Conservation (phyloP, 352 stramenopile genomes). For the Phytophthora boehmeriae region DNA sequence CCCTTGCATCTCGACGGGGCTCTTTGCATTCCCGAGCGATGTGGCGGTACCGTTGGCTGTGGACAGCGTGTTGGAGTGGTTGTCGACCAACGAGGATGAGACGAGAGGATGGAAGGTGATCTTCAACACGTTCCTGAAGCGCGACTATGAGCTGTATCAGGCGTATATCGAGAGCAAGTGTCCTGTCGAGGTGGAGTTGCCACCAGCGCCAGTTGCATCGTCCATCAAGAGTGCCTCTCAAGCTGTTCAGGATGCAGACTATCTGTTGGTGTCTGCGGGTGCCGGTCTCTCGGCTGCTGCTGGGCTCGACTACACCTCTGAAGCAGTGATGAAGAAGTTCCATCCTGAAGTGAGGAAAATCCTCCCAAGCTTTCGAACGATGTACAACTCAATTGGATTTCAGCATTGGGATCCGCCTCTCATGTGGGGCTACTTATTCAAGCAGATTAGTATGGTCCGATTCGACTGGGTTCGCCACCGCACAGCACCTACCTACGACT, state of each 20-base stretch:
- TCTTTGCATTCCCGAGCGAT: constrained; percentile 73
- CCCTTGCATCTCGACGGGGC: constrained; percentile 68
- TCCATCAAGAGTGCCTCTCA: constrained; percentile 32
- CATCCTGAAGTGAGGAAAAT: constrained; percentile 51
- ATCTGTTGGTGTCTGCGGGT: constrained; percentile 61
- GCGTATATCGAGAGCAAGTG: constrained; percentile 30
- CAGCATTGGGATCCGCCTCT: constrained; percentile 44
- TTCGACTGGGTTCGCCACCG: constrained; percentile 57
- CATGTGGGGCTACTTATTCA: constrained; percentile 72
- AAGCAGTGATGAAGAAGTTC: constrained; percentile 65
- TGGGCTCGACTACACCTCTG: constrained; percentile 77
- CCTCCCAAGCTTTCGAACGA: constrained; percentile 54
- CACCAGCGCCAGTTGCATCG: constrained; percentile 28
- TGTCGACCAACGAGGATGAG: constrained; percentile 40
- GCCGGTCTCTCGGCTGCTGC: constrained; percentile 71
- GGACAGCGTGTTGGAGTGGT: constrained; percentile 53
- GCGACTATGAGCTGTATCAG: constrained; percentile 65
- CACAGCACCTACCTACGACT: constrained; percentile 56
- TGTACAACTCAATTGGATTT: constrained; percentile 69
- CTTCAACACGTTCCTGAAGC: constrained; percentile 75
- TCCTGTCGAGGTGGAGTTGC: constrained; percentile 20
- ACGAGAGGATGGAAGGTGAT: constrained; percentile 53
- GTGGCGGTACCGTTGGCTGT: constrained; percentile 53
- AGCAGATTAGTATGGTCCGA: constrained; percentile 62
- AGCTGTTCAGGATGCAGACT: constrained; percentile 59